Percentiles rank a stretch among this genome's conserved stretches.
These are phyloP conservation scores for Cordyceps militaris DNA, from an alignment of 2,329 filamentous ascomycete species.

Conservation along the genomic window DNA sequence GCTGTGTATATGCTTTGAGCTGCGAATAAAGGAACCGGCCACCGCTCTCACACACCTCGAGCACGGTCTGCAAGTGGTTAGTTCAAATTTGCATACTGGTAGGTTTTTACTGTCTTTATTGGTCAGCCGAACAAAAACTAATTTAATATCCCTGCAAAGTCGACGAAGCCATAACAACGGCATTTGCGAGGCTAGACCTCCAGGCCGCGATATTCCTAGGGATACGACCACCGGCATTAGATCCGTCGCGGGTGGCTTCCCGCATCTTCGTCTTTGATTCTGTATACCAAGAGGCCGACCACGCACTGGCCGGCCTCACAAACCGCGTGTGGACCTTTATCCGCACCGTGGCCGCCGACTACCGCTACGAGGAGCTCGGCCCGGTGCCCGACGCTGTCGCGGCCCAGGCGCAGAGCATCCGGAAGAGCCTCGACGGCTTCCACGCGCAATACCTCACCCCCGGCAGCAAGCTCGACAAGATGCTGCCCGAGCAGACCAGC, in stretches of 20 bases:
- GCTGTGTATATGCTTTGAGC: constrained; percentile 17
- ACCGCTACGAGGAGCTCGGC: constrained; percentile 9
- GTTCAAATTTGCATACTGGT: constrained; percentile 12
- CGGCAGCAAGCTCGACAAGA: not conserved
- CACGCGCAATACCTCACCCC: not conserved
- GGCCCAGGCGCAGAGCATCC: constrained; percentile 9
- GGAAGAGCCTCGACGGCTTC: constrained; percentile 9
- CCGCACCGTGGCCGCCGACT: constrained; percentile 10
- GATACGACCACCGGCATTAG: constrained; percentile 8
- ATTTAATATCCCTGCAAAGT: constrained; percentile 1
- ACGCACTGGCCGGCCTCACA: constrained; percentile 4
- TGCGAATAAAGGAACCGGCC: constrained; percentile 11
- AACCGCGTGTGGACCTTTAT: constrained; percentile 13
- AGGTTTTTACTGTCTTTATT: not conserved
- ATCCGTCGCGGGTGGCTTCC: constrained; percentile 6
- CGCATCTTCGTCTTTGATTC: constrained; percentile 11
- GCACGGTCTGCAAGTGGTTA: constrained; percentile 11
- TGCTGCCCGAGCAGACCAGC: constrained; percentile 5
- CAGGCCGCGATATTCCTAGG: constrained; percentile 15
- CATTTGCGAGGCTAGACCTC: constrained; percentile 14
- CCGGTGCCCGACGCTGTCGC: constrained; percentile 7
- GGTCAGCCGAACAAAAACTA: no score
- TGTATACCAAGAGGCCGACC: constrained; percentile 11
- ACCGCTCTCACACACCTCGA: constrained; percentile 15
- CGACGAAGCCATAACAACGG: constrained; percentile 13